These are phyloP conservation scores for Trametes hirsuta DNA, from an alignment of 1,284 basidiomycete species.

Conservation along the genomic window DNA sequence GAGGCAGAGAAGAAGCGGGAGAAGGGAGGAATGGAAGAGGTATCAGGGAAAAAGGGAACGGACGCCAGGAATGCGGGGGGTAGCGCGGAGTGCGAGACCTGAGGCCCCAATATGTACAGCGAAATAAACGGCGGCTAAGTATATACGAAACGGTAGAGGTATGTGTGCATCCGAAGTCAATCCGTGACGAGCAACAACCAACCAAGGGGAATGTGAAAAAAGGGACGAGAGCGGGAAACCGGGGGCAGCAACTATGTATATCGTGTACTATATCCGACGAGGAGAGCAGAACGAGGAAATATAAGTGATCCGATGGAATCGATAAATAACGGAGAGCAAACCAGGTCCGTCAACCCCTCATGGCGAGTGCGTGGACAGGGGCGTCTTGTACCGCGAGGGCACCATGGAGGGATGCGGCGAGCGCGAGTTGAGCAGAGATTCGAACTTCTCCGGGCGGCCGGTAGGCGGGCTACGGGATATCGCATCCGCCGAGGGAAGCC, in stretches of 20 bases:
- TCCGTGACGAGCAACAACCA: constrained; percentile 23
- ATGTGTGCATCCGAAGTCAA: constrained; percentile 24
- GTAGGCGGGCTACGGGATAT: constrained; percentile 31
- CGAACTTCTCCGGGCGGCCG: constrained; percentile 26
- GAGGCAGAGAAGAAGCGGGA: constrained; percentile 1
- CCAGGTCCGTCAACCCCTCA: constrained; percentile 20
- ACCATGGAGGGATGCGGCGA: constrained; percentile 25
- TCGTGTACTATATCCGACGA: constrained; percentile 28
- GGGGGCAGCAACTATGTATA: constrained; percentile 26
- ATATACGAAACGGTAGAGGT: constrained; percentile 24
- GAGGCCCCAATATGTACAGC: constrained; percentile 25
- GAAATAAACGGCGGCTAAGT: constrained; percentile 25
- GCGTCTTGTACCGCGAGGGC: constrained; percentile 36
- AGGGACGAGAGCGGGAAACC: constrained; percentile 16
- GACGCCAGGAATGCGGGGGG: constrained; percentile 25
- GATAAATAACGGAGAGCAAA: constrained; percentile 28
- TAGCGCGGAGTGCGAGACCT: constrained; percentile 27
- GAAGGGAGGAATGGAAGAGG: constrained; percentile 7
- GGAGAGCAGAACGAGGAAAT: constrained; percentile 23
- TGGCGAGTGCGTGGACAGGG: constrained; percentile 32
- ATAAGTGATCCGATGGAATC: constrained; percentile 27
- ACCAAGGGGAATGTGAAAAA: constrained; percentile 3
- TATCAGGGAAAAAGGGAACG: constrained; percentile 17
- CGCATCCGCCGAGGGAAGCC: constrained; percentile 35
- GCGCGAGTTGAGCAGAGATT: constrained; percentile 14